Evolutionary conservation across 768 basidiomycete genomes (phyloP).

Genomic region (Suillus tomentosus): DNA sequence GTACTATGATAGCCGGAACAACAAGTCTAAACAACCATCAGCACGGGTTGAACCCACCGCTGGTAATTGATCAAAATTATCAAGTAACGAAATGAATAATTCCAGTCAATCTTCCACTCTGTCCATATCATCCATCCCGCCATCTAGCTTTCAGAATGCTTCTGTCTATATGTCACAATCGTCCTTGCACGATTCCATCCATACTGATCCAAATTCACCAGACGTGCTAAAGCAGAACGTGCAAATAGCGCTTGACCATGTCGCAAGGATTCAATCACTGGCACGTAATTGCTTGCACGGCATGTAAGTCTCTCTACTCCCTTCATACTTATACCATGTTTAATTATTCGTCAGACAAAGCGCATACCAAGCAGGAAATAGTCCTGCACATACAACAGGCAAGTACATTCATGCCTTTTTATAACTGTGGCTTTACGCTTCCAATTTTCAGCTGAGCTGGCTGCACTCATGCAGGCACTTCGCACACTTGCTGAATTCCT

Average conservation of each 20-base stretch:
- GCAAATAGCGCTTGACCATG: slow-evolving; percentile 47
- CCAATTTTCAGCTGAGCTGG: slow-evolving; percentile 45
- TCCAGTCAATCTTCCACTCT: slow-evolving; percentile 19
- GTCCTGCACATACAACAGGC: slow-evolving; percentile 60
- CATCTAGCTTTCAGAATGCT: slow-evolving; percentile 16
- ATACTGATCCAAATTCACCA: slow-evolving; percentile 57
- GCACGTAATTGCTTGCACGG: slow-evolving; percentile 51
- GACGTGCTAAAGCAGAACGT: slow-evolving; percentile 64
- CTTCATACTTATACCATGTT: background rate
- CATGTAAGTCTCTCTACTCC: slow-evolving; percentile 45
- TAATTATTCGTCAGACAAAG: slow-evolving; percentile 45
- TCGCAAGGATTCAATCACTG: slow-evolving; percentile 48
- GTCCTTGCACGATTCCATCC: slow-evolving; percentile 18
- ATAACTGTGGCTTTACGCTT: background rate
- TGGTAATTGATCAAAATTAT: background rate
- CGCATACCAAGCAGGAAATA: slow-evolving; percentile 59
- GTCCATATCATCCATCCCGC: slow-evolving; percentile 21
- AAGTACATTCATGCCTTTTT: slow-evolving; percentile 10
- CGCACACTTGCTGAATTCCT: slow-evolving; percentile 49
- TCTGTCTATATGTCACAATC: slow-evolving; percentile 33
- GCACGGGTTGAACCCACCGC: background rate
- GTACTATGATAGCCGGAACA: background rate
- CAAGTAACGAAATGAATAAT: slow-evolving; percentile 15
- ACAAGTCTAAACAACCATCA: slow-evolving; percentile 5
- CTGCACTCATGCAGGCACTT: slow-evolving; percentile 52